Percentiles rank a stretch among this genome's conserved stretches.
These are phyloP conservation scores for Papiliotrema nemorosa DNA, from an alignment of 1,284 basidiomycete genomes.

Conservation along the genomic window DNA sequence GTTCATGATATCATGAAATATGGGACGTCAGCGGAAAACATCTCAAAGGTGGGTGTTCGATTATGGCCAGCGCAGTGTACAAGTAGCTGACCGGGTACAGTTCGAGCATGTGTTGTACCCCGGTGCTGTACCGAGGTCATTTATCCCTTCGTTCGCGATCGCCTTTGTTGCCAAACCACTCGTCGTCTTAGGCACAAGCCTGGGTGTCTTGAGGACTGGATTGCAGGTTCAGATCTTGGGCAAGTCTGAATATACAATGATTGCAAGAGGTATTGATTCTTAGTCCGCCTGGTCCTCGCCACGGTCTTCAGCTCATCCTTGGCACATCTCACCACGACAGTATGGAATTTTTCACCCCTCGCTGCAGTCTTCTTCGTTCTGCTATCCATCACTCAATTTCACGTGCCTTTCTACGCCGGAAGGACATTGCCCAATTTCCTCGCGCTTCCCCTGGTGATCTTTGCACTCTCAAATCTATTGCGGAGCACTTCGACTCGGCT, in stretches of 20 bases:
- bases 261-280: too few relatives aligned
- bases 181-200: constrained; percentile 53
- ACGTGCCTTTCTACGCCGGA: constrained; percentile 87
- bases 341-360: background rate
- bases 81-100: background rate
- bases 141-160: constrained; percentile 57
- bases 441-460: constrained; percentile 54
- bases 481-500: background rate
- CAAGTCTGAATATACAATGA: too few relatives aligned
- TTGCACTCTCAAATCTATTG: background rate
- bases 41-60: background rate
- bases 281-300: constrained; percentile 35
- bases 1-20: constrained; percentile 3
- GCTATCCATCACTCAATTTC: constrained; percentile 69
- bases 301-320: constrained; percentile 52
- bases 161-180: constrained; percentile 50
- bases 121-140: constrained; percentile 13
- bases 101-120: constrained; percentile 4
- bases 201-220: background rate
- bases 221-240: background rate
- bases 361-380: background rate
- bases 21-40: background rate
- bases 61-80: background rate
- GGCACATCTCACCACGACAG: constrained; percentile 27
- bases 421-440: constrained; percentile 93